Base-by-base conservation (phyloP, 108 stramenopile species). In the Schizochytrium sp. region DNA sequence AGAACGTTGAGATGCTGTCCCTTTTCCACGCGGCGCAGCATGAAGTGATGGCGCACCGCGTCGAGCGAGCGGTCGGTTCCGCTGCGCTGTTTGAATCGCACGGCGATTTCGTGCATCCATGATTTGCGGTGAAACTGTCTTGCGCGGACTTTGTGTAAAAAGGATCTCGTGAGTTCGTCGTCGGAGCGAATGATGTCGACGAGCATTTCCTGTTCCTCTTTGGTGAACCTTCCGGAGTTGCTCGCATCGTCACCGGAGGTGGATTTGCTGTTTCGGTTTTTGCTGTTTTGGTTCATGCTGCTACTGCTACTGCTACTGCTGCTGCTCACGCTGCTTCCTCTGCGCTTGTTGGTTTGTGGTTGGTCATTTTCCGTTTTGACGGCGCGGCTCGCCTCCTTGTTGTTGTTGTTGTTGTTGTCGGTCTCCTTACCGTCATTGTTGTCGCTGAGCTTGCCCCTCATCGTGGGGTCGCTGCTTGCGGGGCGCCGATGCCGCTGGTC, bases 91-190 rank as follows among this genome's bases (percentile, higher is more conserved):
- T 83, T 83, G 76, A 83, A 83, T 43, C 76, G 76, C n/a, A 83
- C 48, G 51, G 76, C 45, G 51, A 83, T 83, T 45, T 83, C 76
- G 76, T 83, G 76, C 76, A 83, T 83, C 76, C 76, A 83, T 12
- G 48, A 53, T 53, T 83, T 83, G 43, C 51, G 45, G 10, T 83
- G 48, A 45, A 53, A 83, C 51, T 83, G 76, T 23, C 76, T 55
- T 43, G 76, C 76, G 48, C 76, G 45, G 51, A 83, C 51, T 23
- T 53, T 83, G 51, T 83, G 76, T 0, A 83, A 1, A 2, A 83
- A 83, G 23, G 76, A 83, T 6, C 76, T 21, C 0, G 48, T 53
- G 12, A 83, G 76, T 45, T 83, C 76, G 76, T 83, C 23, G 76
- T 83, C 76, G n/a, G 45, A 47, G n/a, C 28, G 19, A 34, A 83